Base-by-base conservation (phyloP, 176 grass and related monocot species). In the Carex pumila region DNA sequence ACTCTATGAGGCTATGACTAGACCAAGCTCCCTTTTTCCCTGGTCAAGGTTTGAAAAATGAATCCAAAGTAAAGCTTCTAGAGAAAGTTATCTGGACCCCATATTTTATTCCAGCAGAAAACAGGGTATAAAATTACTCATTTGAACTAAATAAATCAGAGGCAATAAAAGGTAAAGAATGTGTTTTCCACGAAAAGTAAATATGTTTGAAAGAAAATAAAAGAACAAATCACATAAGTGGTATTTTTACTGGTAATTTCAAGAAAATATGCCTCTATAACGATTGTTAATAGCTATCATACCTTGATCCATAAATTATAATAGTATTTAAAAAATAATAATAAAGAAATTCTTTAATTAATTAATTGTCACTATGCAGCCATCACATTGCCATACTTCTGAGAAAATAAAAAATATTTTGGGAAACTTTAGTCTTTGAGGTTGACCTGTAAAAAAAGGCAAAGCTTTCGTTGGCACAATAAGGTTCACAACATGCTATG, bases 401-500 rank as follows among this genome's bases (percentile, higher is more conserved):
- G 1, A n/a, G 60, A 62, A 62, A 25, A 21, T 62, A 62, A 21
- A 62, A 19, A 3, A 6, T 9, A 78, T 78, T 78, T 57, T 14
- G 25, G 47, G 73, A 78, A 57, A 57, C 22, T 34, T 57, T 32
- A 57, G 49, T 77, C 12, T 43, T 55, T 54, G 29, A 29, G 71
- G 25, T 54, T 77, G 73, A 64, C 79, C 21, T 21, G 6, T 5
- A 64, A 34, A 36, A 59, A n/a, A 19, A 80, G 31, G 76, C 18
- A 59, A 64, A 43, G 79, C 60, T 9, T 9, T 47, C 0, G 59
- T 3, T 67, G 61, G 80, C 39, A 52, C 14, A 36, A 68, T 5
- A 17, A 82, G 80, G 39, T 29, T 67, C 61, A 67, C 61, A 65
- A 68, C 41, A 65, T 67, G 80, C 49, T 31, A 75, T 74, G 21